Percentiles rank a stretch among this genome's conserved stretches.
phyloP scores from a whole-genome alignment of 805 yeast genomes.

The Candida yuanshanica region DNA sequence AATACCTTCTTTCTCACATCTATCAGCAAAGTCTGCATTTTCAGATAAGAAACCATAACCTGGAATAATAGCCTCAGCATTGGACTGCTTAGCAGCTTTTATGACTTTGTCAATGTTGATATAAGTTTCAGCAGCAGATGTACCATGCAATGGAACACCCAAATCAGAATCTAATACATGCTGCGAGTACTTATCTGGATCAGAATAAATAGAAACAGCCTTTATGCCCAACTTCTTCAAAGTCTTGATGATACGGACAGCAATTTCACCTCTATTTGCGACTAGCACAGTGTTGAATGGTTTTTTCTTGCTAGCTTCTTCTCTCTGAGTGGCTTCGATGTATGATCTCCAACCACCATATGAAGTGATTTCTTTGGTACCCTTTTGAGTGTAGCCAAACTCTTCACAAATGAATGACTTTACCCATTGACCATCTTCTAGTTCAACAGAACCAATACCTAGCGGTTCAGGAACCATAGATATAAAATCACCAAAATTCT shows the following conservation, averaged over 20 bases:
- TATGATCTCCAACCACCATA: slow-evolving; percentile 87
- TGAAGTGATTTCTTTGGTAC: slow-evolving; percentile 74
- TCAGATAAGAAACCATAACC: slow-evolving; percentile 97
- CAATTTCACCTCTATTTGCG: slow-evolving; percentile 97
- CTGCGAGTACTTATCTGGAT: slow-evolving; percentile 81
- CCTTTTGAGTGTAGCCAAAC: slow-evolving; percentile 64
- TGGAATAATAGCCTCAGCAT: slow-evolving; percentile 94
- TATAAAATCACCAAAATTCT: slow-evolving; percentile 75
- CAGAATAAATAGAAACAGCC: slow-evolving; percentile 86
- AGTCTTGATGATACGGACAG: slow-evolving; percentile 89
- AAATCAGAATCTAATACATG: slow-evolving; percentile 83
- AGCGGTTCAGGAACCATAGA: slow-evolving; percentile 89
- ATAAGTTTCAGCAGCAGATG: slow-evolving; percentile 87
- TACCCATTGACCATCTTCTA: slow-evolving; percentile 74
- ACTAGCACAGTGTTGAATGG: slow-evolving; percentile 85
- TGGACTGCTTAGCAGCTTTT: slow-evolving; percentile 74
- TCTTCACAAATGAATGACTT: slow-evolving; percentile 96
- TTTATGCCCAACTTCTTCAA: slow-evolving; percentile 72
- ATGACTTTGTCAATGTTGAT: slow-evolving; percentile 80
- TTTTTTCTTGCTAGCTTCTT: slow-evolving; percentile 30
- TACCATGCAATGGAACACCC: slow-evolving; percentile 73
- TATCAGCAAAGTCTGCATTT: slow-evolving; percentile 92
- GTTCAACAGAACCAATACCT: slow-evolving; percentile 91
- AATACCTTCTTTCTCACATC: slow-evolving; percentile 76
- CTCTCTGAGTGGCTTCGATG: slow-evolving; percentile 31